Evolutionary conservation across 768 basidiomycete species (phyloP), one percentile per base, ranked within the genome.

Genomic region (Wakefieldia striispora): DNA sequence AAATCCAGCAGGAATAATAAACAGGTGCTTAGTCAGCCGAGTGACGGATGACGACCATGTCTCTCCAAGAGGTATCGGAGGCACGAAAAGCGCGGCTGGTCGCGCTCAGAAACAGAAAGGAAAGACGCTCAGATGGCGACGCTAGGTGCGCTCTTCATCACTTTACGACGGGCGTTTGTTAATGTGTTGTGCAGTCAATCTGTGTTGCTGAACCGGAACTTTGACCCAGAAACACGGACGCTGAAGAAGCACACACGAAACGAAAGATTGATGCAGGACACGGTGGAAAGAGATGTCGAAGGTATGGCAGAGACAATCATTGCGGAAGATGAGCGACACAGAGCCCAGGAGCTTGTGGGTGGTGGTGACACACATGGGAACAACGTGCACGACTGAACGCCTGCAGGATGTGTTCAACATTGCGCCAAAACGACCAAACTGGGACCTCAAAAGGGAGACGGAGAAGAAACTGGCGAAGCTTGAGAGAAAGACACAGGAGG

Each of bases 361-460:
- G n/a, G 71, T 20, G 3, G 16, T 33, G 33, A 33, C 33, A 20
- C 38, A 41, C 46, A 34, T 23, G 33, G 26, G 34, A 14, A 36
- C n/a, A 23, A 11, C 6, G 31, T 37, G 49, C 47, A 49, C 35
- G 31, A 38, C 65, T 65, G 48, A 67, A 41, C 26, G 20, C 41
- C 40, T 45, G 53, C 42, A 95, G 94, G 91, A 95, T 65, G 76
- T 97, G 39, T 91, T 97, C 66, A 98, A 97, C 64, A 98, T 99
- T 58, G 95, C 94, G 20, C 97, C 97, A 4, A 97, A 95, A 77
- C 81, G 94, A 40, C 86, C 91, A 10, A 98, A 95, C 69, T 95
- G 93, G 94, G 93, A 95, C 66, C 75, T 97, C 60, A 95, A 94
- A 68, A 82, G 93, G 49, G 93, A 97, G 60, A 83, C 95, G 72